Conservation (phyloP, 768 basidiomycete genomes). For the Trametes cingulata region DNA sequence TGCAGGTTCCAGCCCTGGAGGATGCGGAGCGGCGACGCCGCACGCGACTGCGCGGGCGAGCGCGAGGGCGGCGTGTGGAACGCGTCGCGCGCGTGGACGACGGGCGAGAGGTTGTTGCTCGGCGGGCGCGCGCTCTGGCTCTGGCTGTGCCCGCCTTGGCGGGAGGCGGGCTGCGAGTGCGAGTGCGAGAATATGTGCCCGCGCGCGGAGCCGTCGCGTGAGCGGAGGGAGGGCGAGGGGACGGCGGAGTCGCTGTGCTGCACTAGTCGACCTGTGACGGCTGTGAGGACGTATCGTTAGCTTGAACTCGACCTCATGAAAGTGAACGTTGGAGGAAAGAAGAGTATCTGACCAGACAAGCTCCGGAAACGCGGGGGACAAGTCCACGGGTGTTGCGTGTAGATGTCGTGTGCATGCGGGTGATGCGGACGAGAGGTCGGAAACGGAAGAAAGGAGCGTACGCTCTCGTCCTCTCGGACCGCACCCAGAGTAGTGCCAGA, state of each 20-base stretch:
- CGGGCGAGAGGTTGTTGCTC: slow-evolving; percentile 14
- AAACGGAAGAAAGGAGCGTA: not conserved
- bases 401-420: not conserved
- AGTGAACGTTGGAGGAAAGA: not conserved
- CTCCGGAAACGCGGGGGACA: not conserved
- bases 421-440: not conserved
- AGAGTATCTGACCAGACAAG: slow-evolving; percentile 9
- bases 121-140: slow-evolving; percentile 5
- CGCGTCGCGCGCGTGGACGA: slow-evolving; percentile 25
- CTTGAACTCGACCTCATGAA: not conserved
- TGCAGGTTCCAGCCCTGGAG: slow-evolving; percentile 54
- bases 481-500: not conserved
- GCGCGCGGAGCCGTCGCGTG: slow-evolving; percentile 20
- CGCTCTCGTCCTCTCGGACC: slow-evolving; percentile 3
- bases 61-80: slow-evolving; percentile 30
- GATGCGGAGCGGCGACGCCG: slow-evolving; percentile 59
- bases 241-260: slow-evolving; percentile 38
- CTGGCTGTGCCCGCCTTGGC: slow-evolving; percentile 22
- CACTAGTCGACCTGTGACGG: slow-evolving; percentile 24
- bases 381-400: not conserved
- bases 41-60: slow-evolving; percentile 42
- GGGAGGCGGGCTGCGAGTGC: slow-evolving; percentile 16
- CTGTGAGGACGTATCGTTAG: slow-evolving; percentile 20
- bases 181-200: not conserved
- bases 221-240: slow-evolving; percentile 35